Conservation (phyloP, 2,329 filamentous ascomycete genomes). For the Xylaria sp. region DNA sequence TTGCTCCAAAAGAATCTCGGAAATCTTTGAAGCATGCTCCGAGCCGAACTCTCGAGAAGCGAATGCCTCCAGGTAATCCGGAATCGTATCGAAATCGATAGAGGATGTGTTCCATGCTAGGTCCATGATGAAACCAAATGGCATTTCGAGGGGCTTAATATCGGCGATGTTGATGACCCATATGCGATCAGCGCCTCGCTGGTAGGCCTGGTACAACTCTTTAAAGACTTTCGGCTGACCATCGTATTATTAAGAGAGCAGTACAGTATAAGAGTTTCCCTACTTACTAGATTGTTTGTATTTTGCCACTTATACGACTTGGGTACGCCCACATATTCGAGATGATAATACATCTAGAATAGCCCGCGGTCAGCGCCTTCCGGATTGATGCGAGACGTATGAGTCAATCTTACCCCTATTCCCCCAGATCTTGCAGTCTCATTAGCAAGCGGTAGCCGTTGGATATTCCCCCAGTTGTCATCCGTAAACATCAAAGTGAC, state of each 20-base stretch:
- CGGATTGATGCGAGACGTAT: not conserved
- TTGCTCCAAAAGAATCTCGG: constrained; percentile 58
- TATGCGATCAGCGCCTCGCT: constrained; percentile 62
- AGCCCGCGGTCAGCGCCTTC: not conserved
- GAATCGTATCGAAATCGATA: constrained; percentile 47
- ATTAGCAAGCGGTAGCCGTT: constrained; percentile 63
- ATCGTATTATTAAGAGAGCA: not conserved
- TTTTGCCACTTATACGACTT: constrained; percentile 66
- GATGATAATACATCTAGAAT: constrained; percentile 58
- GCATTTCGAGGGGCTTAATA: constrained; percentile 60
- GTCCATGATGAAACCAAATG: constrained; percentile 32
- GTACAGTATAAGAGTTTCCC: not conserved
- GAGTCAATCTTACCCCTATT: constrained; percentile 56
- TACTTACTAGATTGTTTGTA: constrained; percentile 64
- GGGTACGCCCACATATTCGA: constrained; percentile 57
- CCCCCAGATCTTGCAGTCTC: constrained; percentile 66
- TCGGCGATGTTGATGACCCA: constrained; percentile 74
- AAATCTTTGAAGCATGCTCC: constrained; percentile 52
- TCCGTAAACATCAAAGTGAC: constrained; percentile 72
- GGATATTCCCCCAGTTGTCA: constrained; percentile 72
- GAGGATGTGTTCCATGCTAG: constrained; percentile 60
- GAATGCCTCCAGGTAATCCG: constrained; percentile 52
- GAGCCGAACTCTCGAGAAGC: constrained; percentile 58
- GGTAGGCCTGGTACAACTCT: constrained; percentile 65
- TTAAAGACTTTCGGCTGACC: constrained; percentile 30